Percentiles rank a stretch among this genome's conserved stretches.
Evolutionary conservation across 495 filamentous ascomycete species (phyloP).

Genomic region (Penicillium crystallinum): DNA sequence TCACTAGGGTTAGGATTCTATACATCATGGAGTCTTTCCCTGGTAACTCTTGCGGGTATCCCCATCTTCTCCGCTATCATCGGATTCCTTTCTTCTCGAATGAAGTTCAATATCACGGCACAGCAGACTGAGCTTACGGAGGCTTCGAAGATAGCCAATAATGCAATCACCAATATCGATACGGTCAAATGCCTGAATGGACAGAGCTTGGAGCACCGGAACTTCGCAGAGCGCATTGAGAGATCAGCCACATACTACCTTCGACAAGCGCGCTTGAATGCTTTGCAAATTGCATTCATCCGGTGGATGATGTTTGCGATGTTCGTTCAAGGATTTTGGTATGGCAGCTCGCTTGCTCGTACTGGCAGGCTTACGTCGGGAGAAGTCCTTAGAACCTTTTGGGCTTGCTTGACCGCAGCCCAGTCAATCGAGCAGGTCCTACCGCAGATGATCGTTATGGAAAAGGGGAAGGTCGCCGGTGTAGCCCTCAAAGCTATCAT

Average conservation of each 20-base stretch:
- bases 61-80: constrained; percentile 61
- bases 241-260: constrained; percentile 60
- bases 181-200: constrained; percentile 86
- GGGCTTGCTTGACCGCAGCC: constrained; percentile 69
- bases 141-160: constrained; percentile 68
- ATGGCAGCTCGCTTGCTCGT: constrained; percentile 63
- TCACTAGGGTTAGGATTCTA: constrained; percentile 68
- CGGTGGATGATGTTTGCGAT: constrained; percentile 70
- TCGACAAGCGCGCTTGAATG: constrained; percentile 60
- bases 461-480: constrained; percentile 75
- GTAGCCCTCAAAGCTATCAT: constrained; percentile 50
- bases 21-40: constrained; percentile 77
- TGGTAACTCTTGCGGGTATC: constrained; percentile 74
- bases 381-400: constrained; percentile 78
- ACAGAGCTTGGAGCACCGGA: constrained; percentile 60
- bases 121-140: constrained; percentile 64
- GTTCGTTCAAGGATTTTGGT: constrained; percentile 92
- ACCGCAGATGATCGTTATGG: constrained; percentile 67
- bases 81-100: constrained; percentile 49
- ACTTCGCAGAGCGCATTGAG: constrained; percentile 55
- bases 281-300: constrained; percentile 64
- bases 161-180: constrained; percentile 68
- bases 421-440: constrained; percentile 68
- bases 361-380: constrained; percentile 54
- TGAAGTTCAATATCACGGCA: constrained; percentile 59